phyloP scores from a whole-genome alignment of 805 yeast species.

The Hanseniaspora meyeri region DNA sequence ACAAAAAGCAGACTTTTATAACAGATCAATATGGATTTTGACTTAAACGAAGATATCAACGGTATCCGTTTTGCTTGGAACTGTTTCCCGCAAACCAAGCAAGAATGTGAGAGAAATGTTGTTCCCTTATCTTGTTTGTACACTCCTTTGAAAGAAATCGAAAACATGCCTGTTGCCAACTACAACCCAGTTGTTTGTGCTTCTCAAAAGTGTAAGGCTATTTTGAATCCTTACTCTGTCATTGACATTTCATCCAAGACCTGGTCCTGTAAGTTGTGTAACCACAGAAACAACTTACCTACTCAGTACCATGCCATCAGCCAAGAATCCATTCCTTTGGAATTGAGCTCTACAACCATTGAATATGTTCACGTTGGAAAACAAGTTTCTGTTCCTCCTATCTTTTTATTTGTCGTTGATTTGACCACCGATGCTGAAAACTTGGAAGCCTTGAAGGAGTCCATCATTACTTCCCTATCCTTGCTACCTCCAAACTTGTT shows the following conservation, averaged over 20 bases:
- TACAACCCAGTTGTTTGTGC: constrained; percentile 82
- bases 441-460: constrained; percentile 68
- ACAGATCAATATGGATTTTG: constrained; percentile 33
- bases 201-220: constrained; percentile 63
- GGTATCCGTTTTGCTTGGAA: constrained; percentile 73
- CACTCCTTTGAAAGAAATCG: constrained; percentile 80
- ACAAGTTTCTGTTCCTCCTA: constrained; percentile 74
- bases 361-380: constrained; percentile 66
- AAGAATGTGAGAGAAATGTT: constrained; percentile 80
- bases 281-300: constrained; percentile 66
- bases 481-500: constrained; percentile 81
- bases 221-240: constrained; percentile 76
- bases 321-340: constrained; percentile 68
- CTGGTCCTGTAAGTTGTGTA: constrained; percentile 83
- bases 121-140: constrained; percentile 90
- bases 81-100: constrained; percentile 76
- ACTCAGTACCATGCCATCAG: constrained; percentile 66
- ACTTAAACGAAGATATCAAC: constrained; percentile 54
- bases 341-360: constrained; percentile 62
- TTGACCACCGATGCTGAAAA: constrained; percentile 83
- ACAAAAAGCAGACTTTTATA: too few species aligned
- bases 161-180: constrained; percentile 61
- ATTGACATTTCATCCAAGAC: constrained; percentile 61
- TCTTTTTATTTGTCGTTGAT: constrained; percentile 76
- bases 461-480: constrained; percentile 60